Percentiles rank a stretch among this genome's conserved stretches.
phyloP scores from a whole-genome alignment of 345 rosid species.

The Eutrema heterophyllum region DNA sequence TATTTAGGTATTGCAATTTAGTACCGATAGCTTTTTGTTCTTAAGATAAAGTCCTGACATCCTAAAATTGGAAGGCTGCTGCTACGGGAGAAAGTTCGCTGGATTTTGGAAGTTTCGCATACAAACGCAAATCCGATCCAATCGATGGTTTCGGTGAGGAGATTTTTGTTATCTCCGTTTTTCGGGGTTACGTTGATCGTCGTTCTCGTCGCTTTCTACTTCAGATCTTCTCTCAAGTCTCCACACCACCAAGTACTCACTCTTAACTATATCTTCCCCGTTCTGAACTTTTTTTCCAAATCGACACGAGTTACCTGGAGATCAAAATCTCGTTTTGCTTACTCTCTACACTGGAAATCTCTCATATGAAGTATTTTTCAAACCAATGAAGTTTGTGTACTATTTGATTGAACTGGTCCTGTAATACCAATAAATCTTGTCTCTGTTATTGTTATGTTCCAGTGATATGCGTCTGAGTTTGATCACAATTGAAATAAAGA shows the following conservation, averaged over 20 bases:
- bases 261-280: not conserved
- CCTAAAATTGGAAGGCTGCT: not conserved
- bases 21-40: not conserved
- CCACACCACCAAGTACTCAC: constrained; percentile 38
- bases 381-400: not conserved
- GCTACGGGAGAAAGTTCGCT: not conserved
- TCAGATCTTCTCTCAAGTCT: constrained; percentile 38
- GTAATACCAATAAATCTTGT: not conserved
- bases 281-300: not conserved
- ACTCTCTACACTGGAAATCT: not conserved
- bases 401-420: not conserved
- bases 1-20: not conserved
- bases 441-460: not conserved
- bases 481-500: not conserved
- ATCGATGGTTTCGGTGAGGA: constrained; percentile 28
- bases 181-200: constrained; percentile 39
- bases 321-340: no score
- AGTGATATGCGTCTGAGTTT: not conserved
- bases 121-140: constrained; percentile 13
- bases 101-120: not conserved
- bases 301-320: no score
- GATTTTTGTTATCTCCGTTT: constrained; percentile 33
- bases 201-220: constrained; percentile 41
- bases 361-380: not conserved
- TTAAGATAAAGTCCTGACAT: not conserved